These are phyloP conservation scores for Thelonectria blattea DNA, from an alignment of 2,329 filamentous ascomycete species.

Conservation along the genomic window DNA sequence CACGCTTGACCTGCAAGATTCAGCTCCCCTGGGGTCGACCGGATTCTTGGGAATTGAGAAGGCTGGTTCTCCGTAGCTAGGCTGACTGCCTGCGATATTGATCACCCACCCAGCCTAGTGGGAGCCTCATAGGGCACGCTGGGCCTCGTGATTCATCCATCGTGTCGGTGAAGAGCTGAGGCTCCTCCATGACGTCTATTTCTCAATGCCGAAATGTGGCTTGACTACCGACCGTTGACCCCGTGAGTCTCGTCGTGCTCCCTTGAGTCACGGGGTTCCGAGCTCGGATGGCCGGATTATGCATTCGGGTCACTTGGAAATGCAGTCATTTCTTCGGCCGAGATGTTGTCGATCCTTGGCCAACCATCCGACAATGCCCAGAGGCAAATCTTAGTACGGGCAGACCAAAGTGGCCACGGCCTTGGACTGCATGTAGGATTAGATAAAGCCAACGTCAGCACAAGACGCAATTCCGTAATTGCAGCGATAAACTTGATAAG, in stretches of 20 bases:
- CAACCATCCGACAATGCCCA: slow-evolving; percentile 1
- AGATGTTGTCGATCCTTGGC: slow-evolving; percentile 5
- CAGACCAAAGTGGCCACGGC: slow-evolving; percentile 3
- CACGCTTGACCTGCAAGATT: slow-evolving; percentile 33
- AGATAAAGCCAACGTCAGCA: slow-evolving; percentile 33
- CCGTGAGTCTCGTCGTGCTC: slow-evolving; percentile 10
- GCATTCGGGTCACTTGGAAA: not conserved
- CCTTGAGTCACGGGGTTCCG: slow-evolving; percentile 8
- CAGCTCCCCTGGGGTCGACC: slow-evolving; percentile 26
- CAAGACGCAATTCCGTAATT: slow-evolving; percentile 21
- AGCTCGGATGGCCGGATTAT: slow-evolving; percentile 3
- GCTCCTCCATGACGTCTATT: slow-evolving; percentile 11
- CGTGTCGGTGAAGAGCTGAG: slow-evolving; percentile 13
- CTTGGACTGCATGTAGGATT: slow-evolving; percentile 14
- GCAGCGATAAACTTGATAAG: slow-evolving; percentile 17
- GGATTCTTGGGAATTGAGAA: slow-evolving; percentile 16
- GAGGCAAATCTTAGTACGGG: not conserved
- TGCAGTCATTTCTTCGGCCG: slow-evolving; percentile 13
- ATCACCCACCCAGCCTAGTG: slow-evolving; percentile 9
- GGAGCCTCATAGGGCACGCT: slow-evolving; percentile 7
- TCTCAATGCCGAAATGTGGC: not conserved
- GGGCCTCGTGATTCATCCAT: slow-evolving; percentile 12
- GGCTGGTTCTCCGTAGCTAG: slow-evolving; percentile 7
- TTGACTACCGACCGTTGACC: slow-evolving; percentile 12
- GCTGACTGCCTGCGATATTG: slow-evolving; percentile 11